Percentiles rank a stretch among this genome's conserved stretches.
Evolutionary conservation across 352 stramenopile species (phyloP).

Genomic region (Phytophthora colocasiae): DNA sequence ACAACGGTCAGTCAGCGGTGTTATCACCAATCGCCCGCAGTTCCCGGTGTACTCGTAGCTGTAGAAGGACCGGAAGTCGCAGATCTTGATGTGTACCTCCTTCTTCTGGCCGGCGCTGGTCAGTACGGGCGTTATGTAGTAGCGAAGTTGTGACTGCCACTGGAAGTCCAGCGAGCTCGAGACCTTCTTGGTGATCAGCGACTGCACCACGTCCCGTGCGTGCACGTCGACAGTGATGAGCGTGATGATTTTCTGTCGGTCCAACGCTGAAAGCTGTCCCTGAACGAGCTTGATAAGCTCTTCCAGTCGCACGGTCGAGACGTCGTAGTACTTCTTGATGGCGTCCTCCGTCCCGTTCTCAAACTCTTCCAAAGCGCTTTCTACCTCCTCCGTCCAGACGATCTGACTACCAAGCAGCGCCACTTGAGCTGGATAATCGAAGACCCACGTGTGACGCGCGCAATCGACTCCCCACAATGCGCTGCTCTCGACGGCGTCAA

Average conservation of each 20-base stretch:
- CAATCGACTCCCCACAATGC: constrained; percentile 92
- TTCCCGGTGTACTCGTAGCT: constrained; percentile 98
- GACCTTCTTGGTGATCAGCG: constrained; percentile 93
- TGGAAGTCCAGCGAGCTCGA: constrained; percentile 93
- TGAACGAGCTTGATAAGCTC: constrained; percentile 95
- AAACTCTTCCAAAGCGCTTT: constrained; percentile 93
- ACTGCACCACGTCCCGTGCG: constrained; percentile 94
- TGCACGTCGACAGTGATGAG: constrained; percentile 98
- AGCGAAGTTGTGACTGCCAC: constrained; percentile 96
- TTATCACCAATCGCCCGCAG: constrained; percentile 88
- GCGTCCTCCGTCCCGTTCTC: constrained; percentile 96
- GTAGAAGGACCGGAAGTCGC: constrained; percentile 92
- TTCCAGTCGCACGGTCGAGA: constrained; percentile 91
- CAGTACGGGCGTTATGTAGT: constrained; percentile 83
- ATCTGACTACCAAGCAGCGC: constrained; percentile 93
- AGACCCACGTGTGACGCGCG: constrained; percentile 89
- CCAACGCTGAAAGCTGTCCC: constrained; percentile 63
- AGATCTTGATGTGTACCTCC: constrained; percentile 91
- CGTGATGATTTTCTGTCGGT: constrained; percentile 96
- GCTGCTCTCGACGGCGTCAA: constrained; percentile 93
- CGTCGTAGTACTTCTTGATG: constrained; percentile 94
- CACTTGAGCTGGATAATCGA: constrained; percentile 89
- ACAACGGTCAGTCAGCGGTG: constrained; percentile 83
- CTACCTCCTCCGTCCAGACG: constrained; percentile 93
- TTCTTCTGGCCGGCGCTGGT: constrained; percentile 47